These are phyloP conservation scores for Podospora australis DNA, from an alignment of 495 filamentous ascomycete species.

Conservation along the genomic window DNA sequence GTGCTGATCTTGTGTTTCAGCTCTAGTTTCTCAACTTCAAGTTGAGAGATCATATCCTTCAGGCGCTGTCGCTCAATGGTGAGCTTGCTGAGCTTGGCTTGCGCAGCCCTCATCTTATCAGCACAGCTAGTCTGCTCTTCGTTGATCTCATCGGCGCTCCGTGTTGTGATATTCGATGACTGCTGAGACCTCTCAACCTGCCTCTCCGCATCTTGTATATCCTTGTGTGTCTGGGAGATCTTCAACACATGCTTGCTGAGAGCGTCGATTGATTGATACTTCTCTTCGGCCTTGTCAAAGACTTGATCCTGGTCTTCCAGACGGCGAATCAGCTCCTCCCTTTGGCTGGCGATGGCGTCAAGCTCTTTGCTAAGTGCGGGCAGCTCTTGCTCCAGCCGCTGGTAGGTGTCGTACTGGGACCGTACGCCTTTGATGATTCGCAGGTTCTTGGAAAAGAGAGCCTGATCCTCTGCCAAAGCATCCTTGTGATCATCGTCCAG, in stretches of 20 bases:
- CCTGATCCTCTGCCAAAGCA: constrained; percentile 48
- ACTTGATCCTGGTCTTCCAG: constrained; percentile 68
- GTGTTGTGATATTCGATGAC: constrained; percentile 52
- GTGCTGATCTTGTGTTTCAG: constrained; percentile 61
- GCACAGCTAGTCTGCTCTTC: constrained; percentile 59
- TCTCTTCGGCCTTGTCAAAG: constrained; percentile 57
- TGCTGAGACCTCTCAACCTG: constrained; percentile 72
- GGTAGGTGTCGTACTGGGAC: constrained; percentile 65
- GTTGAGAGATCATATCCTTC: constrained; percentile 54
- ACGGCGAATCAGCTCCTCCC: constrained; percentile 52
- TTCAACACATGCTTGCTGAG: constrained; percentile 67
- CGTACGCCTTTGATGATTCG: constrained; percentile 52
- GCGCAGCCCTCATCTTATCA: constrained; percentile 60
- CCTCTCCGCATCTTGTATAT: constrained; percentile 60
- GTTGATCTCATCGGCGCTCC: constrained; percentile 77
- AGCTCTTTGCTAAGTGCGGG: constrained; percentile 61
- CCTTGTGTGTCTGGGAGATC: constrained; percentile 64
- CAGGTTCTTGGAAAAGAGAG: constrained; percentile 47
- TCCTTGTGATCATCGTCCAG: constrained; percentile 50
- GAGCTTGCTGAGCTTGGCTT: constrained; percentile 56
- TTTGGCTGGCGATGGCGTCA: constrained; percentile 45
- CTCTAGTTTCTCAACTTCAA: constrained; percentile 69
- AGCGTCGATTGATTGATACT: constrained; percentile 66
- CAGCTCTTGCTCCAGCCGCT: constrained; percentile 63
- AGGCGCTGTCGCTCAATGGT: constrained; percentile 62